Conservation (phyloP, 306 rosid genomes). For the Pyrus communis region DNA sequence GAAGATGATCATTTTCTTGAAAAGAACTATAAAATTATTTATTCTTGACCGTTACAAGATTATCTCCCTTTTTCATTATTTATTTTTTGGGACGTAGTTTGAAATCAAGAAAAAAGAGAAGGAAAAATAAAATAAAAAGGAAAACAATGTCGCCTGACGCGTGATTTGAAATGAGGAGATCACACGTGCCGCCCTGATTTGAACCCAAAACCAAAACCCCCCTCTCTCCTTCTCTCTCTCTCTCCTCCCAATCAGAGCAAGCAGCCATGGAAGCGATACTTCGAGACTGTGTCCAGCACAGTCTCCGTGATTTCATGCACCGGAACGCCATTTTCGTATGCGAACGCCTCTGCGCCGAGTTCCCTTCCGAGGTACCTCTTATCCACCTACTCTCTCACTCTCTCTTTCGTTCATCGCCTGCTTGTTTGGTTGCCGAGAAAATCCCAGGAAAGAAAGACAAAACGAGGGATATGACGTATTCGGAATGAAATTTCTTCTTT, state of each 20-base stretch:
- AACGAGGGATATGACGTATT: not conserved
- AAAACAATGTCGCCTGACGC: constrained; percentile 31
- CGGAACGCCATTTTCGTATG: constrained; percentile 83
- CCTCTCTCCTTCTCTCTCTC: not conserved
- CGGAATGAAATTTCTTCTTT: not conserved
- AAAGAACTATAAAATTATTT: not conserved
- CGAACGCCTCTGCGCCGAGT: constrained; percentile 90
- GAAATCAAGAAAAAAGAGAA: not conserved
- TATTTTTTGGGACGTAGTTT: not conserved
- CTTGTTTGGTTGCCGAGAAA: constrained; percentile 13
- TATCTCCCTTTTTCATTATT: not conserved
- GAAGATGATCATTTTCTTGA: too few relatives aligned
- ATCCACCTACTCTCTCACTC: not conserved
- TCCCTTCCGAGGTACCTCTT: constrained; percentile 53
- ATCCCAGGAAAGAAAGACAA: not conserved
- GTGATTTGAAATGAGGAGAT: constrained; percentile 25
- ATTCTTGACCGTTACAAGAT: not conserved
- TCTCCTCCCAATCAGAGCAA: constrained; percentile 9
- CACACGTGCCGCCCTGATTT: constrained; percentile 47
- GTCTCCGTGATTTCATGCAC: constrained; percentile 73
- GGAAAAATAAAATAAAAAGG: not conserved
- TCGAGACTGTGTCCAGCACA: constrained; percentile 60
- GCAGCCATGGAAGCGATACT: constrained; percentile 80
- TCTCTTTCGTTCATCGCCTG: not conserved
- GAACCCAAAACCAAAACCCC: constrained; percentile 28